Conservation (phyloP, 352 stramenopile species). For the Pythium vanterpoolii region DNA sequence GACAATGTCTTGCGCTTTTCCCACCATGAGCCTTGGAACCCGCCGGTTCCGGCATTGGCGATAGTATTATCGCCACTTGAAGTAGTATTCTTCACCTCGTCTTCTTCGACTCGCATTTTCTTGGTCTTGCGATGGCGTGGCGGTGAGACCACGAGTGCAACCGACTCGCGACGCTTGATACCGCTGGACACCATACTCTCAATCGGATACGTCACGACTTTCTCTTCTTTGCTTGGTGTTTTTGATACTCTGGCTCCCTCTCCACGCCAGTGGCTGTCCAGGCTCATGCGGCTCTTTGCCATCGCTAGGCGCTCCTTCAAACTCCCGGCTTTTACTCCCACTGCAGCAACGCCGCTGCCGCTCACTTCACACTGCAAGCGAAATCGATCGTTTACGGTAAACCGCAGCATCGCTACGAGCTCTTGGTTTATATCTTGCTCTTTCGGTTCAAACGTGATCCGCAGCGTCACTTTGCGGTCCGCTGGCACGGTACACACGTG, state of each 20-base stretch:
- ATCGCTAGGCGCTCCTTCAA: slow-evolving; percentile 12
- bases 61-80: not conserved
- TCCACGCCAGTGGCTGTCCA: not conserved
- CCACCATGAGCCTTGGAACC: slow-evolving; percentile 60
- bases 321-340: not conserved
- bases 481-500: slow-evolving; percentile 68
- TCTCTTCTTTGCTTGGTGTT: not conserved
- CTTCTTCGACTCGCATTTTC: slow-evolving; percentile 9
- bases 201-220: not conserved
- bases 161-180: slow-evolving; percentile 15
- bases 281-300: not conserved
- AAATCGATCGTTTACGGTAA: slow-evolving; percentile 62
- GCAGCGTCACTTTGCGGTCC: slow-evolving; percentile 44
- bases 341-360: slow-evolving; percentile 9
- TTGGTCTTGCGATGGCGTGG: slow-evolving; percentile 20
- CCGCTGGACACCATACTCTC: slow-evolving; percentile 2
- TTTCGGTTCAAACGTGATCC: slow-evolving; percentile 62
- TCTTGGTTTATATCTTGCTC: slow-evolving; percentile 36
- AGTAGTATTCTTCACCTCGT: not conserved
- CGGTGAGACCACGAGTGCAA: slow-evolving; percentile 16
- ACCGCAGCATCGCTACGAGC: slow-evolving; percentile 44
- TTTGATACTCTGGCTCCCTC: not conserved
- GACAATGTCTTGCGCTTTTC: slow-evolving; percentile 61
- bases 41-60: slow-evolving; percentile 13
- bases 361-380: slow-evolving; percentile 49